Conservation (phyloP, 371 early-diverging fungal genomes). For the Rhizopus stolonifer region DNA sequence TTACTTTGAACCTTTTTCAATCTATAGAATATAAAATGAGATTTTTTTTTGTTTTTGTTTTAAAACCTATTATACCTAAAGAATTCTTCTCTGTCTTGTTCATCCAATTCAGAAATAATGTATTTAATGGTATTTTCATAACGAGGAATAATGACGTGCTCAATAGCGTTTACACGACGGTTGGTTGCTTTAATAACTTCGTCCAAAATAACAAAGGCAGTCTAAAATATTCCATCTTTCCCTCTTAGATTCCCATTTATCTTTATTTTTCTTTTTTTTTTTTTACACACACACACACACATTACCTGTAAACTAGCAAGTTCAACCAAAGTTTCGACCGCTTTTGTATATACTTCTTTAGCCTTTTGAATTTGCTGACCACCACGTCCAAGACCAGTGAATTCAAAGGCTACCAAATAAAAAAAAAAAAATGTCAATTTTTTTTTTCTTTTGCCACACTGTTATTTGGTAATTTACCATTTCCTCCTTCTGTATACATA, state of each 20-base stretch:
- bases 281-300: no score
- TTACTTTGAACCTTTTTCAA: conserved; percentile 97
- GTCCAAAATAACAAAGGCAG: conserved; percentile 92
- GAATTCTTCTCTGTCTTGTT: conserved; percentile 99
- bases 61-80: conserved; percentile 81
- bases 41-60: no score
- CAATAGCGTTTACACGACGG: conserved; percentile 99
- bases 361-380: conserved; percentile 96
- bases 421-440: conserved; percentile 8
- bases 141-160: conserved; percentile 98
- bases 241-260: no score
- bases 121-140: conserved; percentile 98
- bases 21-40: conserved; percentile 38
- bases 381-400: conserved; percentile 96
- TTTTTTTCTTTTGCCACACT: not conserved
- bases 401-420: conserved; percentile 92
- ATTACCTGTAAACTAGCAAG: conserved; percentile 92
- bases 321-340: conserved; percentile 93
- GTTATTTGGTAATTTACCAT: conserved; percentile 56
- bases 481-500: conserved; percentile 77
- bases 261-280: no score
- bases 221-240: conserved; percentile 14
- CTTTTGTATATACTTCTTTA: conserved; percentile 92
- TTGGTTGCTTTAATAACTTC: conserved; percentile 99
- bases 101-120: conserved; percentile 98